A percentile compares a stretch with the other conserved stretches of the same genome.
phyloP scores from a whole-genome alignment of 2,329 filamentous ascomycete genomes.

The Xylariaceae sp. region DNA sequence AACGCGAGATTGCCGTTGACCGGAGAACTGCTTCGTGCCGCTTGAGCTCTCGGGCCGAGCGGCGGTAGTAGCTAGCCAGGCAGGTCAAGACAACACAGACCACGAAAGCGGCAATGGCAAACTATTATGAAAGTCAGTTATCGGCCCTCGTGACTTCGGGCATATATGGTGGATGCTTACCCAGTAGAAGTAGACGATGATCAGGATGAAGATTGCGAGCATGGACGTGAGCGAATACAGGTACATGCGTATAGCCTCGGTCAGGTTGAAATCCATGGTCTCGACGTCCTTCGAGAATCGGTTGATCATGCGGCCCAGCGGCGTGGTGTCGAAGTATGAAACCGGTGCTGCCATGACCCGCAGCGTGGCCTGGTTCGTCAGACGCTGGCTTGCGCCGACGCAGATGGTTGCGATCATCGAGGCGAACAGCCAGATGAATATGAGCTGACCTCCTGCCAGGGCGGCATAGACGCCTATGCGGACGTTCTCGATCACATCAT shows the following conservation, averaged over 20 bases:
- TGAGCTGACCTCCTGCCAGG: conserved; percentile 43
- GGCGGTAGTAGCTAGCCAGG: conserved; percentile 56
- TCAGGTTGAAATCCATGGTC: conserved; percentile 61
- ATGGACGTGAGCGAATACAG: conserved; percentile 56
- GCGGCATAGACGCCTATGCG: conserved; percentile 54
- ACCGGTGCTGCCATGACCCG: conserved; percentile 26
- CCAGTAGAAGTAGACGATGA: conserved; percentile 60
- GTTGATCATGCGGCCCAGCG: conserved; percentile 60
- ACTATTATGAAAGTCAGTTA: background rate
- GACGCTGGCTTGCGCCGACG: conserved; percentile 53
- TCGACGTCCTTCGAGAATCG: conserved; percentile 64
- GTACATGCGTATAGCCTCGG: conserved; percentile 59
- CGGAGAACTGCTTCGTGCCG: conserved; percentile 60
- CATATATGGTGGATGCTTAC: background rate
- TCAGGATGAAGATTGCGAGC: conserved; percentile 52
- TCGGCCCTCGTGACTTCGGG: no score
- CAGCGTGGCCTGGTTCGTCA: conserved; percentile 55
- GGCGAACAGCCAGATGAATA: conserved; percentile 53
- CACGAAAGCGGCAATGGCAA: conserved; percentile 51
- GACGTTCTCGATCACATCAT: conserved; percentile 42
- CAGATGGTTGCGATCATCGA: conserved; percentile 51
- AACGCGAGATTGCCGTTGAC: conserved; percentile 56
- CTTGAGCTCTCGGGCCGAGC: conserved; percentile 61
- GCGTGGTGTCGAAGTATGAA: conserved; percentile 65
- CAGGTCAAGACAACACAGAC: conserved; percentile 53